Percentiles rank a stretch among this genome's conserved stretches.
phyloP scores from a whole-genome alignment of 2,329 filamentous ascomycete species.

The Aspergillus felis region DNA sequence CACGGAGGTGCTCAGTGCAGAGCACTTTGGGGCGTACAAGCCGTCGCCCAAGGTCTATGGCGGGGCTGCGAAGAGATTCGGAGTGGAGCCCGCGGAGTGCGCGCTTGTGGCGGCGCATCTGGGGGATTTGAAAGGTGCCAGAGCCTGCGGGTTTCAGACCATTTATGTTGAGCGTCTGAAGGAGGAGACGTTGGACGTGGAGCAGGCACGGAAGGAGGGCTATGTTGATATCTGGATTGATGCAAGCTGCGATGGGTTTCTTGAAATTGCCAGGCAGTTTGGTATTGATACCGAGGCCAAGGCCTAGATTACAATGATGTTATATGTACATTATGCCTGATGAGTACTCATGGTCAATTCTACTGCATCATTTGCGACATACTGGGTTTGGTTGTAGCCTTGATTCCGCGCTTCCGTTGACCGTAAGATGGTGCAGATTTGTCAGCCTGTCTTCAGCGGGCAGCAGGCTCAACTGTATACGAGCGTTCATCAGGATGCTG shows the following conservation, averaged over 20 bases:
- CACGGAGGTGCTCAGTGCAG: slow-evolving; percentile 59
- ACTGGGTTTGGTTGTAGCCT: not conserved
- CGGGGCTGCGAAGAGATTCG: slow-evolving; percentile 60
- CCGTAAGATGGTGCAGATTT: too few relatives aligned
- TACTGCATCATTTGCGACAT: too few relatives aligned
- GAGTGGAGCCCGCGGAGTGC: slow-evolving; percentile 56
- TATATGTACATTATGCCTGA: too few relatives aligned
- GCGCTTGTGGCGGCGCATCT: slow-evolving; percentile 77
- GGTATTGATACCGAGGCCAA: slow-evolving; percentile 22
- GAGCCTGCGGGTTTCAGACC: slow-evolving; percentile 60
- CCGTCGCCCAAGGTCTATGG: slow-evolving; percentile 64
- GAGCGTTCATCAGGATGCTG: too few relatives aligned
- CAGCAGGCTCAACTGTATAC: not conserved
- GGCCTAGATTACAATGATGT: not conserved
- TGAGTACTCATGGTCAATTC: not conserved
- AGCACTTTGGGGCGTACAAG: slow-evolving; percentile 73
- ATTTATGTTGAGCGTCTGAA: slow-evolving; percentile 67
- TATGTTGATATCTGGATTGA: slow-evolving; percentile 65
- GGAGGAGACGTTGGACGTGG: slow-evolving; percentile 62
- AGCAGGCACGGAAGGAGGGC: slow-evolving; percentile 50
- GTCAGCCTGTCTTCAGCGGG: not conserved
- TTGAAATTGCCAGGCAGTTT: slow-evolving; percentile 50
- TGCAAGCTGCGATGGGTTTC: slow-evolving; percentile 48
- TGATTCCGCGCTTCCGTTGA: not conserved
- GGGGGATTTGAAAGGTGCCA: slow-evolving; percentile 63